Evolutionary conservation across 1,284 basidiomycete genomes (phyloP).

Genomic region (Dichomitus squalens): DNA sequence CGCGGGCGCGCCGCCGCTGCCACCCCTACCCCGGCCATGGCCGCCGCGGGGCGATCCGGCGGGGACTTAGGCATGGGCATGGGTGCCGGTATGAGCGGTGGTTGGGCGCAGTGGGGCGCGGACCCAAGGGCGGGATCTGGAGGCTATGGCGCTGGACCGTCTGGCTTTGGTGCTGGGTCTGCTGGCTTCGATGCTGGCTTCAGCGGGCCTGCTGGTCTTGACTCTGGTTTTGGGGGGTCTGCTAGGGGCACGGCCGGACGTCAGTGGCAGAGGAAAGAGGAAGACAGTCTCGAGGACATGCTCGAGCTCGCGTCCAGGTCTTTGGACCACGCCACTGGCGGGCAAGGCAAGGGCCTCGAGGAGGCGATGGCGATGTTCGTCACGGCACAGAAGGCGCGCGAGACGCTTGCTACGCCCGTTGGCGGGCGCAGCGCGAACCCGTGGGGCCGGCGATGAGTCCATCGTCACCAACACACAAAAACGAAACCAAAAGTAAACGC

Average conservation of each 20-base stretch:
- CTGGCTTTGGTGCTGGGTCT: background rate
- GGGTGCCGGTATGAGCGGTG: conserved; percentile 2
- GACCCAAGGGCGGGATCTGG: background rate
- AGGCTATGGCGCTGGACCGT: background rate
- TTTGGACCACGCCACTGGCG: conserved; percentile 7
- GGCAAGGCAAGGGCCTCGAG: conserved; percentile 10
- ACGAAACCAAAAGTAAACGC: background rate
- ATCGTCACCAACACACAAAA: background rate
- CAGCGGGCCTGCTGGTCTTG: background rate
- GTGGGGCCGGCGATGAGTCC: conserved; percentile 12
- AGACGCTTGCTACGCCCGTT: conserved; percentile 20
- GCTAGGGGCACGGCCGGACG: background rate
- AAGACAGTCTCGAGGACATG: conserved; percentile 14
- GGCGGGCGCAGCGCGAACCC: conserved; percentile 15
- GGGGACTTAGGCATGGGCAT: background rate
- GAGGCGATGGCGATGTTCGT: conserved; percentile 25
- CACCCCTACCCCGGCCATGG: conserved; percentile 12
- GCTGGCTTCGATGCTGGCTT: conserved; percentile 2
- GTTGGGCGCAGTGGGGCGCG: conserved; percentile 9
- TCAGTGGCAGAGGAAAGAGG: conserved; percentile 10
- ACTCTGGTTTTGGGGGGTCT: background rate
- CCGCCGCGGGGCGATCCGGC: conserved; percentile 7
- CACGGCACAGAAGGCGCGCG: conserved; percentile 21
- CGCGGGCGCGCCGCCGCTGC: conserved; percentile 11
- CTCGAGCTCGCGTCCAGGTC: conserved; percentile 16